Evolutionary conservation across 305 asterid species (phyloP).

Genomic region (Rubia tinctorum): DNA sequence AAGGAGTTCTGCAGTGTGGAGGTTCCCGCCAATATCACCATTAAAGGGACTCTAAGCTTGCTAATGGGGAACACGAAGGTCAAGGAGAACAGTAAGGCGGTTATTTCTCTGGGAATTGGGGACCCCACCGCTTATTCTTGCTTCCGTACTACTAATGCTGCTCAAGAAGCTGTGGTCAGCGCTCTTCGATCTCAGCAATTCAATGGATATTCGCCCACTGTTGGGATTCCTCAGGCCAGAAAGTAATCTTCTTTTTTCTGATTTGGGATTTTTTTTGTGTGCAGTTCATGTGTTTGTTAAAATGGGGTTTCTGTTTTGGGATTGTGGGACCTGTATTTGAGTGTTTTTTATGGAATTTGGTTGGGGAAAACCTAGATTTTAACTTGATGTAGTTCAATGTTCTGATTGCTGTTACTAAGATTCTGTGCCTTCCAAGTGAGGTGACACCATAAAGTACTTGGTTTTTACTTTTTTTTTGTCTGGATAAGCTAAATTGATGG

Average conservation of each 20-base stretch:
- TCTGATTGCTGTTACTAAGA: too few relatives aligned
- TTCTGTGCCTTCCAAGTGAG: too few relatives aligned
- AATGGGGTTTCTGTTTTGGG: not conserved
- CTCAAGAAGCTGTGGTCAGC: conserved; percentile 27
- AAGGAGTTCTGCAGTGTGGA: conserved; percentile 3
- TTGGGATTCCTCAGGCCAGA: conserved; percentile 37
- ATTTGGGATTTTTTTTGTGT: not conserved
- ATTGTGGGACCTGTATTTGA: not conserved
- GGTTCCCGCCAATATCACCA: conserved; percentile 22
- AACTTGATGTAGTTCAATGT: too few relatives aligned
- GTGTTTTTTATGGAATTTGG: not conserved
- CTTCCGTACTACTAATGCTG: conserved; percentile 26
- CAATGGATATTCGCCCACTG: conserved; percentile 36
- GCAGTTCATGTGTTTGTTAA: not conserved
- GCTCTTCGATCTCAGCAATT: conserved; percentile 29
- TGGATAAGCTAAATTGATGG: not conserved
- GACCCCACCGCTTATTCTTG: conserved; percentile 34
- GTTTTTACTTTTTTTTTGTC: not conserved
- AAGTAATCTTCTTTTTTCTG: conserved; percentile 12
- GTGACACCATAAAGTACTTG: too few relatives aligned
- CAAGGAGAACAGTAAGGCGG: conserved; percentile 11
- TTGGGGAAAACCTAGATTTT: too few relatives aligned
- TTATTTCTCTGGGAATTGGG: conserved; percentile 34
- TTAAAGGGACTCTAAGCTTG: conserved; percentile 31
- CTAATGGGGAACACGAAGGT: conserved; percentile 24